A percentile compares a stretch with the other conserved stretches of the same genome.
Evolutionary conservation across 805 yeast species (phyloP).

Genomic region (Pichia scutulata): DNA sequence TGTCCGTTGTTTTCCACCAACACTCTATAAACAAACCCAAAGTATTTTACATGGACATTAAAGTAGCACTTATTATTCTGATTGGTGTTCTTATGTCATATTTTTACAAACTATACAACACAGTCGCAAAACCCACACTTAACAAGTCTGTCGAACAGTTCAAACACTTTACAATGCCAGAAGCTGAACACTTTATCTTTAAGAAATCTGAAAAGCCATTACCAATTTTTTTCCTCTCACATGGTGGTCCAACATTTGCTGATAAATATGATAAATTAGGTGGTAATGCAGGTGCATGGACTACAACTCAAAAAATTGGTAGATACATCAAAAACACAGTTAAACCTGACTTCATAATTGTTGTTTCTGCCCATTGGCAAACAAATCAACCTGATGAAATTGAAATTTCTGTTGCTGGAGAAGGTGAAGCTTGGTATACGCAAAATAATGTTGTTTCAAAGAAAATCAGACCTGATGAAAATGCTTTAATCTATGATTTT

Average conservation of each 20-base stretch:
- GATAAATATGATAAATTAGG: conserved; percentile 42
- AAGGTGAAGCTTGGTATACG: conserved; percentile 15
- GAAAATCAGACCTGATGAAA: conserved; percentile 30
- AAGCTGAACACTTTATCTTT: conserved; percentile 15
- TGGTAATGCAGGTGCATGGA: conserved; percentile 54
- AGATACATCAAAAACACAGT: conserved; percentile 36
- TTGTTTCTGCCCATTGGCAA: conserved; percentile 79
- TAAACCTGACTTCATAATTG: conserved; percentile 59
- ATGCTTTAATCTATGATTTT: conserved; percentile 64
- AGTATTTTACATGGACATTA: conserved; percentile 8
- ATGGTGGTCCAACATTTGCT: conserved; percentile 79
- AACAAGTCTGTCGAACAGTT: conserved; percentile 3
- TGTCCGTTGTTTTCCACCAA: too few relatives aligned
- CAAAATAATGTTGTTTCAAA: conserved; percentile 12
- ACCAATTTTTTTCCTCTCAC: conserved; percentile 69
- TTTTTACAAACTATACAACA: conserved; percentile 8
- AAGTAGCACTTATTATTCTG: conserved; percentile 2
- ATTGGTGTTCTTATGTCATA: conserved; percentile 13
- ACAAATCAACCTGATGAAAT: conserved; percentile 33
- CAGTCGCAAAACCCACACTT: too few relatives aligned
- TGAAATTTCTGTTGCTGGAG: conserved; percentile 41
- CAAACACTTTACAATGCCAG: conserved; percentile 11
- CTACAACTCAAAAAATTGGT: conserved; percentile 44
- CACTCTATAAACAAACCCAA: too few relatives aligned
- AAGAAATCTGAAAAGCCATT: conserved; percentile 18